Base-by-base conservation (phyloP, 306 rosid genomes). In the Prunus armeniaca region DNA sequence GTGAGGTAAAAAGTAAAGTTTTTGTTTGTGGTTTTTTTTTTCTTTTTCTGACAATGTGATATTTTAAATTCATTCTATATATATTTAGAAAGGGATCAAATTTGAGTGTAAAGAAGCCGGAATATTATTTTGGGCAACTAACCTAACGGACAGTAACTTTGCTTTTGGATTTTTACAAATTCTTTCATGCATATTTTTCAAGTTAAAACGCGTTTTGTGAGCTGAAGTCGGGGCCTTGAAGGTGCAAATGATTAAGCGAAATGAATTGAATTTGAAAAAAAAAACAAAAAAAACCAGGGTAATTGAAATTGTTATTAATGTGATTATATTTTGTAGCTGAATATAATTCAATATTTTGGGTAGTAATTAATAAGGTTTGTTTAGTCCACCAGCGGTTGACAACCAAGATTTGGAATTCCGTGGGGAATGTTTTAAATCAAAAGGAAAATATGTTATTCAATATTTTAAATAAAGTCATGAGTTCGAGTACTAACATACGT, bases 281-380 rank as follows among this genome's bases (percentile, higher is more conserved):
- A 75, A 32, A 5, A 55, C n/a, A 41, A 20, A 19, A 14, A 9
- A 76, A 12, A 38, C 47, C 32, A 9, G 19, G 50, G 51, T 22
- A 30, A 45, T 32, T 52, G 58, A 66, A 64, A 56, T 27, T 51
- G 25, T 61, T 60, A 34, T 71, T 71, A 62, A 75, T 78, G 69
- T 74, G 67, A 76, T 76, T 66, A 68, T 22, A 69, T 69, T 43
- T 41, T 65, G 65, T 76, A 55, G 71, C 18, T 70, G 81, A 67
- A 56, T 78, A 63, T 72, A 47, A 70, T 79, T 71, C 71, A 62
- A 9, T 0, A 27, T 61, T 73, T 45, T 55, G 27, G 34, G 20
- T 34, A 12, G 19, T 19, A 6, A 30, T 70, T 10, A 51, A 50
- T 27, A 52, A 71, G 27, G 17, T 28, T 28, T 27, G 17, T 12